These are phyloP conservation scores for Citrus glauca DNA, from an alignment of 345 rosid species.

Conservation along the genomic window DNA sequence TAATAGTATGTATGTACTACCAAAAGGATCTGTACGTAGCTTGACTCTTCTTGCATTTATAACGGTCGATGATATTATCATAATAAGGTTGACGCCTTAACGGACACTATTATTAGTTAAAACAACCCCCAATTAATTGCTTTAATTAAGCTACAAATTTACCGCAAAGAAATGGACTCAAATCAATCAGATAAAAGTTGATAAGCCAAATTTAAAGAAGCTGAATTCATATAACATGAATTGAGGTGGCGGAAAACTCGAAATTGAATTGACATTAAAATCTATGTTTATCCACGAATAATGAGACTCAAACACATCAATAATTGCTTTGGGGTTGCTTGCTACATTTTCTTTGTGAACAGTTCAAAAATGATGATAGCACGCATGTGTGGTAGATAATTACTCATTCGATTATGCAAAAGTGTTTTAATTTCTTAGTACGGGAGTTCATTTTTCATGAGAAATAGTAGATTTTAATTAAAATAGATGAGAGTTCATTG, in stretches of 20 bases:
- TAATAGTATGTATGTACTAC: too few species aligned
- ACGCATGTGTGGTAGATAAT: not conserved
- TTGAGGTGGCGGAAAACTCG: not conserved
- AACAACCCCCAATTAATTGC: not conserved
- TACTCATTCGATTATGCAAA: not conserved
- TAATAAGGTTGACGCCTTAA: not conserved
- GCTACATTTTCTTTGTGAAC: not conserved
- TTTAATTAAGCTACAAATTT: not conserved
- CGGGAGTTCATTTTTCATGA: too few species aligned
- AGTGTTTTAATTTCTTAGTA: not conserved
- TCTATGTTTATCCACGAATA: not conserved
- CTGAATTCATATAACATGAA: not conserved
- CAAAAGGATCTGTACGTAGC: not conserved
- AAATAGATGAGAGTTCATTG: too few species aligned
- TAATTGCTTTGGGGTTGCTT: not conserved
- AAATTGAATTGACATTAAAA: not conserved
- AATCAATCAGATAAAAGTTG: not conserved
- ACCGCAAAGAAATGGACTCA: not conserved
- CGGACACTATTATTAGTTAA: not conserved
- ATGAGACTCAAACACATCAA: not conserved
- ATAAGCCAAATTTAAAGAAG: not conserved
- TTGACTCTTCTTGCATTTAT: not conserved
- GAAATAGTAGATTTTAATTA: too few species aligned
- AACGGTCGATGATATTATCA: not conserved
- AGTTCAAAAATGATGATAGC: not conserved